Conservation (phyloP, 108 stramenopile genomes). For the Skeletonema tropicum region DNA sequence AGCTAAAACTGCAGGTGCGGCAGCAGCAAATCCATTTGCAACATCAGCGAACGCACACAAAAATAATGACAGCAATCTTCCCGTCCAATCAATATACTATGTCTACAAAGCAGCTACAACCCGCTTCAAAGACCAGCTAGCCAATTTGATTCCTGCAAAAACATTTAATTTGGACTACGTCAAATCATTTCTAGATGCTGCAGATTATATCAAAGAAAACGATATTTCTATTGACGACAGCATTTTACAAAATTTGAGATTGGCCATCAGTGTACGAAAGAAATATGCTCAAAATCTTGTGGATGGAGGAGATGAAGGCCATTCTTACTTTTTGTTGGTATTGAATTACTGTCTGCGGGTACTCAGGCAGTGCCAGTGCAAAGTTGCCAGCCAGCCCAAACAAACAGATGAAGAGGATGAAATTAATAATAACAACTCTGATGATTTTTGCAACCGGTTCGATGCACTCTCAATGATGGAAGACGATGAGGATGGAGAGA, state of each 20-base stretch:
- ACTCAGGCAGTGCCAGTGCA: background rate
- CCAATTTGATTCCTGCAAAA: background rate
- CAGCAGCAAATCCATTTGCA: background rate
- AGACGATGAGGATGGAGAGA: background rate
- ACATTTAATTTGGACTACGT: background rate
- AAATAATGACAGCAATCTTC: background rate
- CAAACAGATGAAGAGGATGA: background rate
- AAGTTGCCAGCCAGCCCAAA: background rate
- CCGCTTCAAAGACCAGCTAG: background rate
- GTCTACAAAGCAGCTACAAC: slow-evolving; percentile 4
- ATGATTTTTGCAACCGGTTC: background rate
- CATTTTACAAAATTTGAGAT: background rate
- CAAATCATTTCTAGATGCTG: slow-evolving; percentile 2
- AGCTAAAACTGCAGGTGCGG: too few relatives aligned
- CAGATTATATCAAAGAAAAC: slow-evolving; percentile 2
- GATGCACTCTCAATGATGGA: background rate
- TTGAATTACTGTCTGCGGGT: slow-evolving; percentile 6
- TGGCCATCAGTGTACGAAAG: slow-evolving; percentile 12
- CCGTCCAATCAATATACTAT: slow-evolving; percentile 1
- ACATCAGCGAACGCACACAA: background rate
- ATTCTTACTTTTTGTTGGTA: slow-evolving; percentile 7
- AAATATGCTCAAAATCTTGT: slow-evolving; percentile 2
- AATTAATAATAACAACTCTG: background rate
- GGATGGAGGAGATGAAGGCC: background rate
- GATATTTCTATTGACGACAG: background rate